These are phyloP conservation scores for Tolypocladium nubicola DNA, from an alignment of 2,329 filamentous ascomycete species.

Conservation along the genomic window DNA sequence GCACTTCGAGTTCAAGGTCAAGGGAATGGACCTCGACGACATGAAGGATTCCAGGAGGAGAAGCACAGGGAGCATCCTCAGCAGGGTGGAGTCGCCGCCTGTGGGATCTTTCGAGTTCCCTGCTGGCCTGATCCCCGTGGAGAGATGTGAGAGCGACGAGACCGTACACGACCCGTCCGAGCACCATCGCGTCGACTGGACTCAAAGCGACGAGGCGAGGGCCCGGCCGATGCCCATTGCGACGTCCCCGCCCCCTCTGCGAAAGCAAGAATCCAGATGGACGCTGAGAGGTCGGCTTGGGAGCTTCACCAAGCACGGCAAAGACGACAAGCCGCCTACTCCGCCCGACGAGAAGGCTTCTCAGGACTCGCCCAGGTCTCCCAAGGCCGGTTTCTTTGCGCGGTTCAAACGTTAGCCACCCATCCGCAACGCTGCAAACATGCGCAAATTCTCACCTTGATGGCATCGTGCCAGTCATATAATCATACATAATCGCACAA, in stretches of 20 bases:
- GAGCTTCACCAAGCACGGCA: constrained; percentile 17
- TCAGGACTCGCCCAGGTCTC: constrained; percentile 17
- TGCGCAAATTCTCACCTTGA: neutral
- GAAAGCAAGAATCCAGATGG: constrained; percentile 39
- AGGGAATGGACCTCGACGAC: constrained; percentile 4
- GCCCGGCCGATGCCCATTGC: constrained; percentile 3
- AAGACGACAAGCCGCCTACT: constrained; percentile 13
- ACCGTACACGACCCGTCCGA: constrained; percentile 14
- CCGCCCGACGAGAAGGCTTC: constrained; percentile 6
- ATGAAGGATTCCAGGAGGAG: constrained; percentile 17
- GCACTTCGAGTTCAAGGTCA: constrained; percentile 10
- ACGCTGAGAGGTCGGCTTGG: constrained; percentile 31
- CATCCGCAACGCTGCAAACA: too few species aligned
- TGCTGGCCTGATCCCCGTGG: neutral
- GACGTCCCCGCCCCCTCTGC: constrained; percentile 19
- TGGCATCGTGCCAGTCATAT: neutral
- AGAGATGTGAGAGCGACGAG: neutral
- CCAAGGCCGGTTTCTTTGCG: constrained; percentile 28
- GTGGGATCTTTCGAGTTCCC: constrained; percentile 1
- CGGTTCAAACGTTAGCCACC: constrained; percentile 29
- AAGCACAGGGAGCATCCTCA: constrained; percentile 26
- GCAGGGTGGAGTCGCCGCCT: constrained; percentile 6
- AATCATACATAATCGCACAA: constrained; percentile 3
- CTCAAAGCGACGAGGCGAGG: constrained; percentile 40
- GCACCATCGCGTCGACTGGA: constrained; percentile 44